Conservation (phyloP, 768 basidiomycete species). For the Pleurotus tuber-regium region DNA sequence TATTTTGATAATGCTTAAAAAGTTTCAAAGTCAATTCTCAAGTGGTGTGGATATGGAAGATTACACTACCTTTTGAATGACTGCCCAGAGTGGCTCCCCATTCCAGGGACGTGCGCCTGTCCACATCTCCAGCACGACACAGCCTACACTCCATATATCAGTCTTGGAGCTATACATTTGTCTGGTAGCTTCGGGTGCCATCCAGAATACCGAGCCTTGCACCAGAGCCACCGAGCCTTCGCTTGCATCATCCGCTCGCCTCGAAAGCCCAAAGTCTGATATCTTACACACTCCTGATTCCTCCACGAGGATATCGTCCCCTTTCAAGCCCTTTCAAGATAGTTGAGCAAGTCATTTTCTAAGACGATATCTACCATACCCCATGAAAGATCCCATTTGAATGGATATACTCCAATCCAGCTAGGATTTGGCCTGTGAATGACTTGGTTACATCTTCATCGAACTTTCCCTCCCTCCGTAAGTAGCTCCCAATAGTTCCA, state of each 20-base stretch:
- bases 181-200: constrained; percentile 94
- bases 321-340: constrained; percentile 81
- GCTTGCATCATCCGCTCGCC: constrained; percentile 83
- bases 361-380: constrained; percentile 38
- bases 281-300: constrained; percentile 99
- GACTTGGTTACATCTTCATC: constrained; percentile 89
- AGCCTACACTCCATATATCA: constrained; percentile 98
- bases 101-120: constrained; percentile 94
- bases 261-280: constrained; percentile 98
- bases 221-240: constrained; percentile 84
- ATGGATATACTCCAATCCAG: constrained; percentile 92
- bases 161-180: constrained; percentile 95
- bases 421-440: constrained; percentile 89
- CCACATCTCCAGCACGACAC: constrained; percentile 99
- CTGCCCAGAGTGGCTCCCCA: constrained; percentile 84
- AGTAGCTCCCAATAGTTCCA: constrained; percentile 71
- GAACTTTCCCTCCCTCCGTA: constrained; percentile 91
- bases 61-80: constrained; percentile 81
- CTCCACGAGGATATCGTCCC: constrained; percentile 97
- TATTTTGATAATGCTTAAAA: constrained; percentile 75
- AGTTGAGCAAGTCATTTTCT: constrained; percentile 5
- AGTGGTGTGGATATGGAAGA: constrained; percentile 7
- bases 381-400: constrained; percentile 89
- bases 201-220: constrained; percentile 99
- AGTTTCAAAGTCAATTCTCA: neutral